Conservation (phyloP, 495 filamentous ascomycete species). For the Echria macrotheca region DNA sequence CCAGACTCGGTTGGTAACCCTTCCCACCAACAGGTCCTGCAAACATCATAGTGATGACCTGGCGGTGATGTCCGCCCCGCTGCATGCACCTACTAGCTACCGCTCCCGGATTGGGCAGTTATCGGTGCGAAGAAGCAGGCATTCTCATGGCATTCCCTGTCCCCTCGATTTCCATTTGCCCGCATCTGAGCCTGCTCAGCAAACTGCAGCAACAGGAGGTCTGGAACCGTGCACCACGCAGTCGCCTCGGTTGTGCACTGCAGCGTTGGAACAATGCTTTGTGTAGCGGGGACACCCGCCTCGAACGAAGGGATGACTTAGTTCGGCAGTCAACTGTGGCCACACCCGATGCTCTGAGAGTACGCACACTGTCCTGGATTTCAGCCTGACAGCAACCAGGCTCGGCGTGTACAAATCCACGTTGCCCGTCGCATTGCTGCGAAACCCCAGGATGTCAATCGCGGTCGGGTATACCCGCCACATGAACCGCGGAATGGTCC, state of each 20-base stretch:
- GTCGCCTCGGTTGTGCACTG: no score
- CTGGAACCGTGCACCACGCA: no score
- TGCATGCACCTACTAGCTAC: not conserved
- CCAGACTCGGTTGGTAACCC: no score
- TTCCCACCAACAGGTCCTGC: not conserved
- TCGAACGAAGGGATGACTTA: not conserved
- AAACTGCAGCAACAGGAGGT: not conserved
- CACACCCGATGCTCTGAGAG: no score
- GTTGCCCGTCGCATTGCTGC: not conserved
- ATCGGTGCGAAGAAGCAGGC: no score
- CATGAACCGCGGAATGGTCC: not conserved
- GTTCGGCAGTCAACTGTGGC: no score
- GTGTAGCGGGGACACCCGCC: not conserved
- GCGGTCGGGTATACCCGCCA: constrained; percentile 4
- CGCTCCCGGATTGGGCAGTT: no score
- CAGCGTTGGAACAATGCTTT: no score
- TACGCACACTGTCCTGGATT: no score
- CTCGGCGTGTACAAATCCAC: not conserved
- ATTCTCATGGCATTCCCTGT: no score
- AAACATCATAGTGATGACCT: not conserved
- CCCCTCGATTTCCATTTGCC: not conserved
- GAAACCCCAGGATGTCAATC: not conserved
- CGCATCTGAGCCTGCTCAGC: not conserved
- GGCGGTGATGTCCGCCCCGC: constrained; percentile 1
- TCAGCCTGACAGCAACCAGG: not conserved